A percentile compares a stretch with the other conserved stretches of the same genome.
Evolutionary conservation across 208 protist genomes (phyloP).

Genomic region (Trichomonas gallinae): DNA sequence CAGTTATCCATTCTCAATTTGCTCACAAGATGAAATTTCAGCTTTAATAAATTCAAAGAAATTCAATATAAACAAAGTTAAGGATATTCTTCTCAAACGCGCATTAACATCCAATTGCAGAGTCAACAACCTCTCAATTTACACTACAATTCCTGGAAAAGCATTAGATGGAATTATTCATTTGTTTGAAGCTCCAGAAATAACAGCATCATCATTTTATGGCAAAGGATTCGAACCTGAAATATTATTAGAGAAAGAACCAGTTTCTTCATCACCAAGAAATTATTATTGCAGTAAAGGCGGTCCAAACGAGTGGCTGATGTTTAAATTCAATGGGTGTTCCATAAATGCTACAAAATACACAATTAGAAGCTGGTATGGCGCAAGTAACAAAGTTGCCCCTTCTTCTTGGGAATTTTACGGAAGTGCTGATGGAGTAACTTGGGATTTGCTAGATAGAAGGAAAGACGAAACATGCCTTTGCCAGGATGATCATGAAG

Average conservation of each 20-base stretch:
- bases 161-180: not conserved
- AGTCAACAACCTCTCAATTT: not conserved
- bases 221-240: not conserved
- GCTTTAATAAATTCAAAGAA: not conserved
- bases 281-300: not conserved
- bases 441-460: not conserved
- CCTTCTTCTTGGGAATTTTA: not conserved
- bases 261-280: not conserved
- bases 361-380: not conserved
- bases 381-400: not conserved
- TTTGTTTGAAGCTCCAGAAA: not conserved
- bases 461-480: not conserved
- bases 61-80: not conserved
- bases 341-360: not conserved
- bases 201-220: not conserved
- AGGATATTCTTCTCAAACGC: not conserved
- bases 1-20: not conserved
- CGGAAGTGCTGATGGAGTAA: not conserved
- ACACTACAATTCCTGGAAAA: not conserved
- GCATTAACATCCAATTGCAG: not conserved
- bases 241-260: not conserved
- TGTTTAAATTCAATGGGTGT: not conserved
- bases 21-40: not conserved
- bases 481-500: not conserved
- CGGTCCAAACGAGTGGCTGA: not conserved